Evolutionary conservation across 2,329 filamentous ascomycete genomes (phyloP).

Genomic region (Fusarium graminum): DNA sequence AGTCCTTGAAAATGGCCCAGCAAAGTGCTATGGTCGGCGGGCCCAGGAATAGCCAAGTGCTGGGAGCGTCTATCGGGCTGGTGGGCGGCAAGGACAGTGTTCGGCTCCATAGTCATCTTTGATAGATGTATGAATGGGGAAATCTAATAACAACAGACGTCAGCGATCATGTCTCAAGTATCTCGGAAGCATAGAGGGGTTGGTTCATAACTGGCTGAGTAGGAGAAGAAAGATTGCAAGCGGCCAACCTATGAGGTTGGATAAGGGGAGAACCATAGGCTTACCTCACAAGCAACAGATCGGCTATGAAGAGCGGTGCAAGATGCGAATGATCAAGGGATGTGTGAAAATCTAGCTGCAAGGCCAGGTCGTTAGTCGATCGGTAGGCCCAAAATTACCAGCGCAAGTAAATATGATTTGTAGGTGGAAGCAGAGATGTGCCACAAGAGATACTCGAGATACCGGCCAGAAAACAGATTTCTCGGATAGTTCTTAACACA

Average conservation of each 20-base stretch:
- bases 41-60: conserved; percentile 50
- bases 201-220: neutral
- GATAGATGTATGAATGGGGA: conserved; percentile 54
- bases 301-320: conserved; percentile 48
- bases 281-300: conserved; percentile 54
- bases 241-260: neutral
- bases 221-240: neutral
- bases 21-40: conserved; percentile 51
- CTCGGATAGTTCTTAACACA: no score
- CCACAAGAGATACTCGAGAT: neutral
- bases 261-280: conserved; percentile 1
- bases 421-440: neutral
- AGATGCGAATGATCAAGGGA: conserved; percentile 51
- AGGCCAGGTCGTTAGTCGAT: conserved; percentile 6
- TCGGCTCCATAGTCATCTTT: conserved; percentile 55
- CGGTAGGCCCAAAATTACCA: neutral
- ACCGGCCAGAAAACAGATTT: neutral
- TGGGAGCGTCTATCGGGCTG: conserved; percentile 50
- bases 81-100: conserved; percentile 50
- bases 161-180: neutral
- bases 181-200: neutral
- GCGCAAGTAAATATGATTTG: neutral
- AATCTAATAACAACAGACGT: conserved; percentile 23
- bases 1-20: conserved; percentile 56
- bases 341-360: conserved; percentile 49